Evolutionary conservation across 208 protist species (phyloP).

Genomic region (Trichomonas gallinae): DNA sequence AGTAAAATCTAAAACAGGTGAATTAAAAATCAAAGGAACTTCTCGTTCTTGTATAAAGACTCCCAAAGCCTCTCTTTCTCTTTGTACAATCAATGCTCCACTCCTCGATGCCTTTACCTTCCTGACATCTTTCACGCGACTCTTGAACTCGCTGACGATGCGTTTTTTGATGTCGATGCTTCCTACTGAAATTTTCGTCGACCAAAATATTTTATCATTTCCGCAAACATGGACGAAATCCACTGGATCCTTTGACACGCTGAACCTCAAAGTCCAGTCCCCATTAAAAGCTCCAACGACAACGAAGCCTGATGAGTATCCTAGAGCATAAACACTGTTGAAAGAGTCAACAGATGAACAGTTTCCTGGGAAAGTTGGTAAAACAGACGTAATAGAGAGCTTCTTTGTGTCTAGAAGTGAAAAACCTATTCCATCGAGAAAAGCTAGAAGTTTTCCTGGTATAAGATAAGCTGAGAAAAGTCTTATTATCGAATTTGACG

Average conservation of each 20-base stretch:
- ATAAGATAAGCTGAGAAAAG: neutral
- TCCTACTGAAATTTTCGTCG: neutral
- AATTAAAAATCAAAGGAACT: neutral
- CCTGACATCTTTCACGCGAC: neutral
- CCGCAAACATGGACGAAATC: neutral
- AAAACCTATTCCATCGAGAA: neutral
- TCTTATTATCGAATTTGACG: neutral
- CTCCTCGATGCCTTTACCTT: neutral
- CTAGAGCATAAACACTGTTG: neutral
- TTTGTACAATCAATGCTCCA: neutral
- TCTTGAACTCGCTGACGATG: neutral
- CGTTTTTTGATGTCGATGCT: neutral
- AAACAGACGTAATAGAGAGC: neutral
- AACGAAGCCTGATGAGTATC: neutral
- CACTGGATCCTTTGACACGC: neutral
- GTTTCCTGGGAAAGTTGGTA: neutral
- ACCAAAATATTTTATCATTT: neutral
- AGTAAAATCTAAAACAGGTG: neutral
- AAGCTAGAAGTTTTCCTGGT: neutral
- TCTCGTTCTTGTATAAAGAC: neutral
- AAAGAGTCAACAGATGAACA: neutral
- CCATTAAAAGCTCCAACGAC: neutral
- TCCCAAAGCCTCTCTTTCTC: neutral
- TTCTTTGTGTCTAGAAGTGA: neutral
- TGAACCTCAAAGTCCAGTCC: neutral